A percentile compares a stretch with the other conserved stretches of the same genome.
Conservation (phyloP, 345 rosid species). For the Pugionium dolabratum region DNA sequence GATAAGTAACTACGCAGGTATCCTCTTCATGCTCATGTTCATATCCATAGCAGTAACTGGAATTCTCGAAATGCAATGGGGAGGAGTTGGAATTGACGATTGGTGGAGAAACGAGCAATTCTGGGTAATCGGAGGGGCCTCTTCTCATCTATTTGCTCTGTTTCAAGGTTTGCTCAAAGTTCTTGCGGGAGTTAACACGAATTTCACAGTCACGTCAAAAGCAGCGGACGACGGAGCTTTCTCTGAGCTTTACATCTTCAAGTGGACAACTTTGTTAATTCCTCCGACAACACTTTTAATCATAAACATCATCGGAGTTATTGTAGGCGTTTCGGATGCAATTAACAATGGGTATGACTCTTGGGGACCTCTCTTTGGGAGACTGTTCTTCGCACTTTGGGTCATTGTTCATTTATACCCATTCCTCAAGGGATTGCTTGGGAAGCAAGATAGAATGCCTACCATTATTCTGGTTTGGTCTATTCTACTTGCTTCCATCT, state of each 20-base stretch:
- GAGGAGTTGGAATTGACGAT: no score
- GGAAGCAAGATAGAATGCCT: no score
- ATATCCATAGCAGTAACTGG: constrained; percentile 90
- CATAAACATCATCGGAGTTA: constrained; percentile 77
- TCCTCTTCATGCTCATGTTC: constrained; percentile 80
- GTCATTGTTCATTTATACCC: no score
- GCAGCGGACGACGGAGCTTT: constrained; percentile 37
- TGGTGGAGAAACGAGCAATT: no score
- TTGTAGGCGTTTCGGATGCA: constrained; percentile 84
- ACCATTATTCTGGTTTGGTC: no score
- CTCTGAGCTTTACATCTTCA: constrained; percentile 91
- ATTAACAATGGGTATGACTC: constrained; percentile 94
- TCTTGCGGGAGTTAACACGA: constrained; percentile 80
- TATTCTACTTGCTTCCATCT: constrained; percentile 19
- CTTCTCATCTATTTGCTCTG: constrained; percentile 88
- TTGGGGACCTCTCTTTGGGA: constrained; percentile 95
- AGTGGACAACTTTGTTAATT: constrained; percentile 84
- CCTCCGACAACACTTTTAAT: constrained; percentile 85
- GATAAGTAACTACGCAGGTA: constrained; percentile 93
- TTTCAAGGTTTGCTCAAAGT: constrained; percentile 89
- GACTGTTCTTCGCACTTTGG: constrained; percentile 42
- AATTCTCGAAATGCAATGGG: no score
- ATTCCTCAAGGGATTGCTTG: no score
- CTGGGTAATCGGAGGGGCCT: constrained; percentile 84
- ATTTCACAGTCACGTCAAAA: constrained; percentile 27